A percentile compares a stretch with the other conserved stretches of the same genome.
phyloP scores from a whole-genome alignment of 179 eudicot species.

The Heliamphora pulchella region DNA sequence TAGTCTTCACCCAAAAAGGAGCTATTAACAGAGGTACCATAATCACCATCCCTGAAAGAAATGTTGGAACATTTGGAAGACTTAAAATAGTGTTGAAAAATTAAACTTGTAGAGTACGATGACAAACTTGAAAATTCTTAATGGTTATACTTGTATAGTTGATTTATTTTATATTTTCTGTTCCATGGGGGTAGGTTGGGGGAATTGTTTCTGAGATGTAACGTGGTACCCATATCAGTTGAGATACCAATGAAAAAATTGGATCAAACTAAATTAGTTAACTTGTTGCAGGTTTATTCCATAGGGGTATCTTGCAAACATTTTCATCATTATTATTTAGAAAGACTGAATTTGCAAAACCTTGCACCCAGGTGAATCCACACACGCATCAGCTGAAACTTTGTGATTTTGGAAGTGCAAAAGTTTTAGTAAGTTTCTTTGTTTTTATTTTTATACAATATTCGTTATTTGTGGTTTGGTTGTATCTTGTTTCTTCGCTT shows the following conservation, averaged over 20 bases:
- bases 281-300: not conserved
- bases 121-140: too few species aligned
- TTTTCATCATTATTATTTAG: not conserved
- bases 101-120: too few species aligned
- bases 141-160: too few species aligned
- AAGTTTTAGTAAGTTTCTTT: slow-evolving; percentile 66
- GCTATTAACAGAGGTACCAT: not conserved
- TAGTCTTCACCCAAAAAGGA: too few species aligned
- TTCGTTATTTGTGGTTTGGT: not conserved
- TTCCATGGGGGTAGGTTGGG: too few species aligned
- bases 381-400: slow-evolving; percentile 93
- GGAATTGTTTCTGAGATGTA: too few species aligned
- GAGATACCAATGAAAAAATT: not conserved
- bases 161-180: too few species aligned
- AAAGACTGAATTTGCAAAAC: not conserved
- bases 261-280: not conserved
- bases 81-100: too few species aligned
- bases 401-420: slow-evolving; percentile 97
- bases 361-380: slow-evolving; percentile 65
- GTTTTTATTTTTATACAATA: not conserved
- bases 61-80: too few species aligned
- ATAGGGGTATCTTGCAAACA: not conserved
- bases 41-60: not conserved
- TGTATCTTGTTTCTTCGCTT: slow-evolving; percentile 11
- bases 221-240: not conserved